These are phyloP conservation scores for Urochloa ruziziensis DNA, from an alignment of 176 grass and related monocot genomes.

Conservation along the genomic window DNA sequence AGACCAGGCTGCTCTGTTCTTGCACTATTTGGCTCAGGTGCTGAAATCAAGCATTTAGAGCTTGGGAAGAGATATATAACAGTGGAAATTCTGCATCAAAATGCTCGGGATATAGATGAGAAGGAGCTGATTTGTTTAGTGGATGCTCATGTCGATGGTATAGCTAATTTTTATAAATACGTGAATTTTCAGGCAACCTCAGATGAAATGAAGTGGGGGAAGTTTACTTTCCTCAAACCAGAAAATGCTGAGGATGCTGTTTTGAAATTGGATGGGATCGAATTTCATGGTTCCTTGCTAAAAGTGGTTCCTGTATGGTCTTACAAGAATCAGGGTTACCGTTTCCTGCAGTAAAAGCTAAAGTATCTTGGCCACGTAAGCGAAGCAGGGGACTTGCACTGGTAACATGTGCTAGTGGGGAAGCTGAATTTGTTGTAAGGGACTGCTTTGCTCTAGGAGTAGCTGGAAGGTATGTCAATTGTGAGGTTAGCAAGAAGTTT, in stretches of 20 bases:
- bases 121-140: constrained; percentile 77
- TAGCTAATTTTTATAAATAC: constrained; percentile 57
- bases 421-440: constrained; percentile 62
- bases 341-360: constrained; percentile 80
- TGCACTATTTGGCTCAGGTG: constrained; percentile 85
- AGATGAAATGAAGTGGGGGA: constrained; percentile 74
- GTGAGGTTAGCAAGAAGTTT: constrained; percentile 62
- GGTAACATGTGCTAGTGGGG: constrained; percentile 56
- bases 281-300: constrained; percentile 70
- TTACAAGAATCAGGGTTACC: constrained; percentile 44
- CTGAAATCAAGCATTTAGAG: constrained; percentile 97
- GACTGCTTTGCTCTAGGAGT: constrained; percentile 64
- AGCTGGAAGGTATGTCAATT: constrained; percentile 65
- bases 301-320: constrained; percentile 54
- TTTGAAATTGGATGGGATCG: constrained; percentile 57
- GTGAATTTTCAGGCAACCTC: constrained; percentile 36
- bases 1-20: constrained; percentile 46
- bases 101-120: constrained; percentile 57
- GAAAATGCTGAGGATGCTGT: constrained; percentile 69
- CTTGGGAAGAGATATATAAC: constrained; percentile 72
- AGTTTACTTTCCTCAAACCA: constrained; percentile 79
- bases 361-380: constrained; percentile 70
- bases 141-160: constrained; percentile 47
- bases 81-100: constrained; percentile 80
- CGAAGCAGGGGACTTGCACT: constrained; percentile 65